Percentiles rank a stretch among this genome's conserved stretches.
Conservation (phyloP, 2,329 filamentous ascomycete genomes). For the Fusarium annulatum region DNA sequence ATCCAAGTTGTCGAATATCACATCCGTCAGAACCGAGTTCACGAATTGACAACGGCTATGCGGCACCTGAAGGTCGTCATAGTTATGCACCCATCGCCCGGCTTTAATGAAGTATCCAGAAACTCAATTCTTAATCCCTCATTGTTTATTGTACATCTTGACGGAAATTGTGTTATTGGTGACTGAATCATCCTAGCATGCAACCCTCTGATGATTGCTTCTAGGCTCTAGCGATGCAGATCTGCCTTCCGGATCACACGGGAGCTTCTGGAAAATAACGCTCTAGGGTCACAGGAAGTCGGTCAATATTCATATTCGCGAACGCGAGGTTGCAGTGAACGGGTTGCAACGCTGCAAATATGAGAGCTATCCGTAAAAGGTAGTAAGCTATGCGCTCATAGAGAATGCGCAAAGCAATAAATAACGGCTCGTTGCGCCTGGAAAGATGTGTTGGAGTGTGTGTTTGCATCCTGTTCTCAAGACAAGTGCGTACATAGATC, state of each 20-base stretch:
- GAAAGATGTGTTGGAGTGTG: neutral
- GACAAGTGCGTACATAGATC: neutral
- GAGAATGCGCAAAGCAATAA: neutral
- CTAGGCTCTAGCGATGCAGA: neutral
- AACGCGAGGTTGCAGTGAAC: neutral
- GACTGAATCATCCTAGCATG: neutral
- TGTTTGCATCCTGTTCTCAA: neutral
- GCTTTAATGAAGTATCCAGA: neutral
- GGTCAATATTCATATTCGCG: neutral
- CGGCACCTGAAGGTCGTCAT: conserved; percentile 8
- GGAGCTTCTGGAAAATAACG: neutral
- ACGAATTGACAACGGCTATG: neutral
- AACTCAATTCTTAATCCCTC: conserved; percentile 9
- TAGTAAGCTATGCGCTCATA: neutral
- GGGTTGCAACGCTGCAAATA: neutral
- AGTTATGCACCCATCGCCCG: conserved; percentile 1
- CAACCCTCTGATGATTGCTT: neutral
- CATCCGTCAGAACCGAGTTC: conserved; percentile 24
- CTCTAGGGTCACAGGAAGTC: neutral
- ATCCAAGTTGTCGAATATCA: neutral
- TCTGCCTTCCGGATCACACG: neutral
- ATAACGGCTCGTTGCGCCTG: neutral
- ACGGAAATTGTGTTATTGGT: neutral
- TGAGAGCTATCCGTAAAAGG: neutral
- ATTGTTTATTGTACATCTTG: neutral